phyloP scores from a whole-genome alignment of 2,329 filamentous ascomycete genomes.

The Neocatenulostroma microsporum region DNA sequence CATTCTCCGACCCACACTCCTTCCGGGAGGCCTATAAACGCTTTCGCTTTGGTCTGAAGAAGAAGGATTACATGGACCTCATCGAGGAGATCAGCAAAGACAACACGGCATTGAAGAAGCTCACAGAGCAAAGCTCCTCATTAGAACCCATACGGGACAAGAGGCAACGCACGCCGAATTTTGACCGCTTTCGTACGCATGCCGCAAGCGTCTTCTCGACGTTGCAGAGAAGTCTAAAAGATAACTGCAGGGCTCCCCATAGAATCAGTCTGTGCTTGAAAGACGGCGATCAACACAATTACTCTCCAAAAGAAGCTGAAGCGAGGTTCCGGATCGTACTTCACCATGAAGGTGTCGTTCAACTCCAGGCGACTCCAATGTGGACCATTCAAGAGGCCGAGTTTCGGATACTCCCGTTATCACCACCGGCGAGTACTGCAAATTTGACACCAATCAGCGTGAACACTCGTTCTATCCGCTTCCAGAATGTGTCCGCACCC shows the following conservation, averaged over 20 bases:
- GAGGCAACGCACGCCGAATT: conserved; percentile 15
- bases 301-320: too few relatives aligned
- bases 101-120: conserved; percentile 18
- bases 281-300: too few relatives aligned
- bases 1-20: conserved; percentile 12
- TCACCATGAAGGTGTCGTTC: background rate
- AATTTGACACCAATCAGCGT: too few relatives aligned
- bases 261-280: conserved; percentile 11
- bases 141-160: conserved; percentile 13
- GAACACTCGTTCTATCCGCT: too few relatives aligned
- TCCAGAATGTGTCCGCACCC: too few relatives aligned
- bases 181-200: conserved; percentile 16
- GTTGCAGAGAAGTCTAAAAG: conserved; percentile 20
- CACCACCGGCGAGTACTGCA: too few relatives aligned
- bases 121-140: conserved; percentile 21
- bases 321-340: background rate
- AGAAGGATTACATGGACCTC: conserved; percentile 23
- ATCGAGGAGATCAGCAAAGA: conserved; percentile 18
- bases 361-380: background rate
- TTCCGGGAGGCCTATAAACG: conserved; percentile 27
- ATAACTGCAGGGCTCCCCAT: conserved; percentile 20
- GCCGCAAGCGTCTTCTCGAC: conserved; percentile 18
- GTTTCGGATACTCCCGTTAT: background rate
- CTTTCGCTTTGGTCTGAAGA: conserved; percentile 24
- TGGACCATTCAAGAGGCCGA: conserved; percentile 2